Evolutionary conservation across 2,329 filamentous ascomycete species (phyloP), one percentile per base, ranked within the genome.

Genomic region (Ophiostoma piceae): DNA sequence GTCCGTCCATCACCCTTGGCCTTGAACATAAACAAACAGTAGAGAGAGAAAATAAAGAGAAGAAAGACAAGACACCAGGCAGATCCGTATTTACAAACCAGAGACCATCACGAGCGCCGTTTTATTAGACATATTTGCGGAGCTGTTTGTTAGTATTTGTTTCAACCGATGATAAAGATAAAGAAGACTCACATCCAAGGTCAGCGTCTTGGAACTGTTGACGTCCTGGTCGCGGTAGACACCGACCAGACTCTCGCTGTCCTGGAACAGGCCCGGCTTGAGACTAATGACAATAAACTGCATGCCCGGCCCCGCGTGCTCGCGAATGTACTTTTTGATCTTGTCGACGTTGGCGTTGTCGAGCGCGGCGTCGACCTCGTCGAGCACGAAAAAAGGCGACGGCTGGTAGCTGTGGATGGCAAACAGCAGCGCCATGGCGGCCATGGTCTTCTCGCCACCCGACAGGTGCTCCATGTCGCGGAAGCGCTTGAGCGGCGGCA

Each of bases 391-490:
- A 83, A 99, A 99, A 0, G 96, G 95, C 71, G 88, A 92, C 0
- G 95, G 94, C 78, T 97, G 94, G 82, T 94, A 99, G 71, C 90
- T 94, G 82, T 99, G 95, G 70, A 99, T 94, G 29, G 95, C 95
- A 78, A 99, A 99, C 4, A 99, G 85, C 57, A 99, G 84, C n/a
- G 95, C 95, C 54, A 99, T 84, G 16, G 95, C 95, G 1, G 95
- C 95, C 90, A 99, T 99, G 0, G 95, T 99, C 84, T 99, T 99
- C 81, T 99, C 95, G 70, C 95, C 95, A 76, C 95, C 95, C 1
- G 92, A 97, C 11, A 99, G 83, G 78, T 97, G 95, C 79, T 99
- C 95, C 95, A 99, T 99, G 79, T 99, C 96, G 75, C 95, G 88
- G 86, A 99, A 99, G 65, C 95, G 92, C 82, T 99, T 99, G 73